Evolutionary conservation across 805 yeast genomes (phyloP), one percentile per base, ranked within the genome.

Genomic region (Candida sakaeoensis): DNA sequence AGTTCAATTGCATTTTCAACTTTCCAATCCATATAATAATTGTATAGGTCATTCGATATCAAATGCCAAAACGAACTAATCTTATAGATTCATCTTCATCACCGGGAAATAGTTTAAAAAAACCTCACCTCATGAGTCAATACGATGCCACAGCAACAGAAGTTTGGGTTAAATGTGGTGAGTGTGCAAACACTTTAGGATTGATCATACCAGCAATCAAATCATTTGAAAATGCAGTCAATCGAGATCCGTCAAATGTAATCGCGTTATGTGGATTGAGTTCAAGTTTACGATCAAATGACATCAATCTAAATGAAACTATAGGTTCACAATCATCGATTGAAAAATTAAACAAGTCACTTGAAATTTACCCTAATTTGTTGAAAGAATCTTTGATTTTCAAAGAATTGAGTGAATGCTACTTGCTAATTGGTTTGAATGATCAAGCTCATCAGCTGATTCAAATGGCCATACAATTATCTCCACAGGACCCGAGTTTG

Each of bases 381-480:
- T 53, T 63, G 22, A 61, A 62, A 34, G 71, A 69, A 36, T 46
- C 70, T 0, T 45, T 49, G 5, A 47, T 78, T 4, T 72, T 75
- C 64, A 68, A 63, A 36, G 82, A 76, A 49, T 58, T 78, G 37
- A 69, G 78, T 0, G 77, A 74, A 43, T 71, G 79, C 40, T 77
- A 78, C 48, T 49, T 74, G 10, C 53, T 67, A 9, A 47, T 72
- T 7, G 72, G 74, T 25, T 64, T 74, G 42, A 63, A 61, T 33
- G 79, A 75, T 30, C 77, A 74, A 43, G 79, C 83, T 0, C 79
- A 75, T 47, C 68, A 63, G 36, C 60, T 74, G 2, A 60, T 73
- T 14, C 70, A 66, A 39, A 61, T 70, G 34, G 74, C 74, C 3
- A 49, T 74, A 4, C 62, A 56, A 27, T 44, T 67, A 16, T 42